These are phyloP conservation scores for Vitis amurensis DNA, from an alignment of 164 flowering plant species.

Conservation along the genomic window DNA sequence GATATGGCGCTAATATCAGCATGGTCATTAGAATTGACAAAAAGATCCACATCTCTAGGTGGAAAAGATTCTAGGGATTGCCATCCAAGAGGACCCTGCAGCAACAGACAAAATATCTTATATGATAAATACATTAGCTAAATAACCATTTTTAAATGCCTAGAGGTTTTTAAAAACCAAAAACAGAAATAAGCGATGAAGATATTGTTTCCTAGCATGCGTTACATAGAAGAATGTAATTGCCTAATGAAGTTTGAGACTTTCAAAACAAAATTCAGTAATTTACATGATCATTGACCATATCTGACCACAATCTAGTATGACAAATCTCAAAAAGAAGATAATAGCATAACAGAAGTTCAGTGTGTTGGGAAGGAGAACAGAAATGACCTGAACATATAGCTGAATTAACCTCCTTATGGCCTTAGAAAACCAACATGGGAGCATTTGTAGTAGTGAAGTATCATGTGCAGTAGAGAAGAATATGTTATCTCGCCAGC, in stretches of 20 bases:
- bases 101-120: constrained; percentile 11
- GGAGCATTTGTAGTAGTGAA: constrained; percentile 89
- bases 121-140: background rate
- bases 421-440: constrained; percentile 91
- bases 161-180: too few relatives aligned
- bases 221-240: too few relatives aligned
- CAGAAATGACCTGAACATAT: constrained; percentile 75
- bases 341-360: background rate
- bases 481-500: constrained; percentile 86
- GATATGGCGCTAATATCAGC: constrained; percentile 63
- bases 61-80: constrained; percentile 59
- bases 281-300: background rate
- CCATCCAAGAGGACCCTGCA: constrained; percentile 95
- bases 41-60: constrained; percentile 44
- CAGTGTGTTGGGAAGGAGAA: background rate
- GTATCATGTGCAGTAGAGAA: constrained; percentile 80
- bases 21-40: constrained; percentile 41
- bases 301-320: background rate
- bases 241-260: background rate
- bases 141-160: too few relatives aligned
- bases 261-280: background rate
- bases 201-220: too few relatives aligned
- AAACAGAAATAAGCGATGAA: too few relatives aligned
- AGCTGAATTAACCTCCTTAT: constrained; percentile 84
- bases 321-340: background rate